Base-by-base conservation (phyloP, 176 grass and related monocot species). In the Sorghum bicolor region DNA sequence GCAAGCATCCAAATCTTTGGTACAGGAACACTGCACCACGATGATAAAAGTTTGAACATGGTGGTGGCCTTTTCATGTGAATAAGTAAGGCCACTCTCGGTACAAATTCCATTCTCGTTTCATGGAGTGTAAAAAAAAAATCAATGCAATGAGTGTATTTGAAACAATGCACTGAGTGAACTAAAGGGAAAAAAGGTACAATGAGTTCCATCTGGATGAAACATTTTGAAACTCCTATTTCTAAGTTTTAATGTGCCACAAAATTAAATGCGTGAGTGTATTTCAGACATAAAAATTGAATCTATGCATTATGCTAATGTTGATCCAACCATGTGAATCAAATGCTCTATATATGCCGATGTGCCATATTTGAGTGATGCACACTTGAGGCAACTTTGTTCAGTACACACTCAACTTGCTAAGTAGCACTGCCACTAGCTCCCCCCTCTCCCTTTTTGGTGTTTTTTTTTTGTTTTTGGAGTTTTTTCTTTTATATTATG, bases 1-100 rank as follows among this genome's bases (percentile, higher is more conserved):
- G 55, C 22, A 64, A 19, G 64, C 75, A 85, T 53, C 38, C 20
- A 79, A 79, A 85, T 79, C 75, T 72, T 77, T 8, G 66, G 52
- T 64, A 44, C 48, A 64, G 39, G 36, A 69, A 64, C 28, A 33
- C 15, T 29, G 61, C 28, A 31, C 4, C 25, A 30, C 26, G 26
- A 16, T 61, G 13, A 29, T 6, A 13, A 28, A 29, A 14, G 1
- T 15, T 29, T 16, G 11, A 2, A 29, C 60, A 61, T 61, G 58
- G 58, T 26, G 58, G 50, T 22, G 5, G 25, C 25, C 13, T 63
- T 63, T 29, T 29, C 5, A 1, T 10, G 61, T 31, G 61, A 15
- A 64, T 30, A 8, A 12, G 3, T 58, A 22, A n/a, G 9, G 22
- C 50, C 17, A 20, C 50, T 53, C 50, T 20, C 1, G 52, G 7